These are phyloP conservation scores for Ganoderma lingzhi DNA, from an alignment of 1,284 basidiomycete genomes.

Conservation along the genomic window DNA sequence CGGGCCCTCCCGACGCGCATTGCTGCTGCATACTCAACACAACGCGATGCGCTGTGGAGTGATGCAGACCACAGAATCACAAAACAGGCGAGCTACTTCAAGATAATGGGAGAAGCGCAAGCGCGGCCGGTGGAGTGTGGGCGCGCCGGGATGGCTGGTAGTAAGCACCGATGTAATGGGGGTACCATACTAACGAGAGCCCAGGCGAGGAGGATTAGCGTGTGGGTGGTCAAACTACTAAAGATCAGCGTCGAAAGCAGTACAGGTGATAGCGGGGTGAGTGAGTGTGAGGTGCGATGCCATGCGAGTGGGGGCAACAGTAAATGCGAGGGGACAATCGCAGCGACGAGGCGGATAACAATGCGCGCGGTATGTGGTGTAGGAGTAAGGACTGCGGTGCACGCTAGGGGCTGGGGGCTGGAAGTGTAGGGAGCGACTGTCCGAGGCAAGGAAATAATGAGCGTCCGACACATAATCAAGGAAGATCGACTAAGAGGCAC, in stretches of 20 bases:
- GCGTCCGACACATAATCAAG: slow-evolving; percentile 25
- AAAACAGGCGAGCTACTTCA: neutral
- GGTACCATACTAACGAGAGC: slow-evolving; percentile 9
- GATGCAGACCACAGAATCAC: slow-evolving; percentile 2
- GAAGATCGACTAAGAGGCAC: slow-evolving; percentile 29
- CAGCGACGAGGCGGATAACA: neutral
- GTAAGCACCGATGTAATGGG: neutral
- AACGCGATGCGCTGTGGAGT: neutral
- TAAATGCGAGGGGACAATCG: slow-evolving; percentile 5
- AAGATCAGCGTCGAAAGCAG: slow-evolving; percentile 33
- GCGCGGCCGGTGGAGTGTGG: neutral
- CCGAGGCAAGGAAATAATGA: slow-evolving; percentile 16
- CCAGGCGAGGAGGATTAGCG: slow-evolving; percentile 6
- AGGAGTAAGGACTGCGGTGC: slow-evolving; percentile 18
- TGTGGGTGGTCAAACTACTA: slow-evolving; percentile 14
- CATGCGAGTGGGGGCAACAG: neutral
- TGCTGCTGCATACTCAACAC: neutral
- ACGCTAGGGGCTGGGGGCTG: neutral
- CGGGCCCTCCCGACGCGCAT: neutral
- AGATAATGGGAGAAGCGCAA: neutral
- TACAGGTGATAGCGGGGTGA: slow-evolving; percentile 32
- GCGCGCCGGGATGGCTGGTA: slow-evolving; percentile 5
- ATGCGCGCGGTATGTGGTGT: slow-evolving; percentile 10
- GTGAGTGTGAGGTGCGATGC: slow-evolving; percentile 14
- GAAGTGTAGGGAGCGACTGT: slow-evolving; percentile 13